Percentiles rank a stretch among this genome's conserved stretches.
These are phyloP conservation scores for Trichosanthes cucumerina DNA, from an alignment of 306 rosid genomes.

Conservation along the genomic window DNA sequence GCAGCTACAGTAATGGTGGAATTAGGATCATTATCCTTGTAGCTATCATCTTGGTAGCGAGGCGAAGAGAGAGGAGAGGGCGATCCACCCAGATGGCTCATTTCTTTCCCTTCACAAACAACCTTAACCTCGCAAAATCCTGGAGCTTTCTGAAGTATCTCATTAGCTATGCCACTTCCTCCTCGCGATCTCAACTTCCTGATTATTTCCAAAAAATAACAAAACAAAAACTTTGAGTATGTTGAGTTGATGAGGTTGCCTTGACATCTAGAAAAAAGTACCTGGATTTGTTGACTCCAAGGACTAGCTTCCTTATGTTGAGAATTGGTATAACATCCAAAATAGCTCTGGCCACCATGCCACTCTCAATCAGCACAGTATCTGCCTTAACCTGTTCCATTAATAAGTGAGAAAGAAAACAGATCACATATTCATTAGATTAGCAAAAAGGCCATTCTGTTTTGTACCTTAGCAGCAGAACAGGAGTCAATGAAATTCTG, in stretches of 20 bases:
- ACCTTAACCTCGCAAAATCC: conserved; percentile 43
- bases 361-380: conserved; percentile 55
- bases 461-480: conserved; percentile 42
- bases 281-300: conserved; percentile 66
- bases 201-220: not conserved
- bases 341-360: conserved; percentile 46
- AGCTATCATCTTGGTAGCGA: conserved; percentile 12
- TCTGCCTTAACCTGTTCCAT: conserved; percentile 60
- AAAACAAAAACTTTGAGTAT: not conserved
- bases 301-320: conserved; percentile 42
- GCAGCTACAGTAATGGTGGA: conserved; percentile 21
- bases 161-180: conserved; percentile 47
- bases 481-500: conserved; percentile 49
- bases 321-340: conserved; percentile 43
- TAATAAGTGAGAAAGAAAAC: not conserved
- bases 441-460: not conserved
- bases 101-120: conserved; percentile 59
- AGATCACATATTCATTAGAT: not conserved
- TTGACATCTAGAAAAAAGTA: conserved; percentile 5
- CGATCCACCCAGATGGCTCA: conserved; percentile 18
- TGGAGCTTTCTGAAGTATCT: conserved; percentile 46
- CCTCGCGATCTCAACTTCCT: conserved; percentile 48
- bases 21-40: not conserved
- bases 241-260: not conserved
- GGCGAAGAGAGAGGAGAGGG: conserved; percentile 12